phyloP scores from a whole-genome alignment of 228 moss, liverwort and hornwort species.

The Sphagnum fallax region DNA sequence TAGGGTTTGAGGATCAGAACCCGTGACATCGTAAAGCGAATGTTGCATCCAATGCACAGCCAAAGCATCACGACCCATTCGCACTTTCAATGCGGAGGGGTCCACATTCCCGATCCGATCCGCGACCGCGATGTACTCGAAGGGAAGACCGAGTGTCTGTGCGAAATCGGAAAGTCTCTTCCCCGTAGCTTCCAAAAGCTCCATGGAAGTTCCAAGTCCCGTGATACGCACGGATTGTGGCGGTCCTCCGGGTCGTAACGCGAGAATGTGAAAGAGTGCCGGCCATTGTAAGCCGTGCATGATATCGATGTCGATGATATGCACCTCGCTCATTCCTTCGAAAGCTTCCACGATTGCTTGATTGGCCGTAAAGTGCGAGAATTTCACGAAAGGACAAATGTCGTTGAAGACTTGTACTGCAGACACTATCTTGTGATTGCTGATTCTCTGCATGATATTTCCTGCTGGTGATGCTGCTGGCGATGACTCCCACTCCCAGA shows the following conservation, averaged over 20 bases:
- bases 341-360: slow-evolving; percentile 84
- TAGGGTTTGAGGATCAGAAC: slow-evolving; percentile 34
- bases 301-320: slow-evolving; percentile 83
- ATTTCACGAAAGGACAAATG: slow-evolving; percentile 80
- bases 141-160: slow-evolving; percentile 50
- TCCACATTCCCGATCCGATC: slow-evolving; percentile 41
- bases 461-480: slow-evolving; percentile 15
- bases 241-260: slow-evolving; percentile 57
- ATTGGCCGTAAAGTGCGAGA: slow-evolving; percentile 82
- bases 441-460: slow-evolving; percentile 30
- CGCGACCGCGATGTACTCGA: slow-evolving; percentile 56
- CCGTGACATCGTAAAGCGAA: slow-evolving; percentile 57
- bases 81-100: slow-evolving; percentile 20
- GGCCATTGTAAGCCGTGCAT: slow-evolving; percentile 93
- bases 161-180: slow-evolving; percentile 75
- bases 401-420: slow-evolving; percentile 87
- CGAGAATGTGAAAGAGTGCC: slow-evolving; percentile 69
- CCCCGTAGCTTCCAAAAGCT: slow-evolving; percentile 68
- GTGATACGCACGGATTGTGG: slow-evolving; percentile 70
- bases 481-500: background rate
- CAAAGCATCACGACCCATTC: slow-evolving; percentile 22
- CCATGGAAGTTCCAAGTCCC: slow-evolving; percentile 48
- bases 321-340: slow-evolving; percentile 71
- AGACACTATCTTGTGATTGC: slow-evolving; percentile 46
- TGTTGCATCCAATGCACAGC: slow-evolving; percentile 65